Evolutionary conservation across 208 protist genomes (phyloP), one percentile per base, ranked within the genome.

Genomic region (Phytomonas sp.): DNA sequence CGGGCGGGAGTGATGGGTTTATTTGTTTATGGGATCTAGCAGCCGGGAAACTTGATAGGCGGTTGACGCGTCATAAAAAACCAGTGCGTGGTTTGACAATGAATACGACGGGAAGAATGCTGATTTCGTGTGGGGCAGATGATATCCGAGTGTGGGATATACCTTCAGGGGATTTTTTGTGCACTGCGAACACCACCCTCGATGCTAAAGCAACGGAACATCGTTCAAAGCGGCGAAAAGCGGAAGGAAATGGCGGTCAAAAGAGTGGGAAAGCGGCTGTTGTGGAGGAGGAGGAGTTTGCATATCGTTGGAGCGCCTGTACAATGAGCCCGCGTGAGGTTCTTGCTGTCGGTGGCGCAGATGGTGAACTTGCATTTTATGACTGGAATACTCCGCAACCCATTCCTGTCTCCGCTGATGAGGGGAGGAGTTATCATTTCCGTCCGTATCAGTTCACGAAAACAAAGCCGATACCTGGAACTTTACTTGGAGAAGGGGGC

Each of bases 41-140:
- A 2, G 63, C 84, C 4, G 90, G 92, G 29, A 82, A 79, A 64
- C 42, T 82, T n/a, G 60, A 82, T 2, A 78, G 81, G 23, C 73
- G 84, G 3, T 81, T 99, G 4, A 99, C 98, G 26, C 93, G 99
- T 62, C 99, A 99, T 87, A 99, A 99, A 88, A 99, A 99, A 77
- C 78, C 88, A 26, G 94, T 99, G 10, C 90, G 99, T 30, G 82
- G 90, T 26, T 34, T 99, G 12, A 74, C 84, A 1, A 29, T 99
- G 29, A 94, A 97, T 68, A 86, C 89, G 11, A 79, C 74, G 26
- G 97, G 98, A 70, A 90, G 83, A 60, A 84, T 85, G n/a, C 98
- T 99, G 45, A 92, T 92, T 4, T 96, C 94, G 0, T 99, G 86
- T 49, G 89, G 92, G 14, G 82, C 97, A 0, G 99, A 99, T 79